A percentile compares a stretch with the other conserved stretches of the same genome.
Conservation (phyloP, 495 filamentous ascomycete genomes). For the Podospora anserina region DNA sequence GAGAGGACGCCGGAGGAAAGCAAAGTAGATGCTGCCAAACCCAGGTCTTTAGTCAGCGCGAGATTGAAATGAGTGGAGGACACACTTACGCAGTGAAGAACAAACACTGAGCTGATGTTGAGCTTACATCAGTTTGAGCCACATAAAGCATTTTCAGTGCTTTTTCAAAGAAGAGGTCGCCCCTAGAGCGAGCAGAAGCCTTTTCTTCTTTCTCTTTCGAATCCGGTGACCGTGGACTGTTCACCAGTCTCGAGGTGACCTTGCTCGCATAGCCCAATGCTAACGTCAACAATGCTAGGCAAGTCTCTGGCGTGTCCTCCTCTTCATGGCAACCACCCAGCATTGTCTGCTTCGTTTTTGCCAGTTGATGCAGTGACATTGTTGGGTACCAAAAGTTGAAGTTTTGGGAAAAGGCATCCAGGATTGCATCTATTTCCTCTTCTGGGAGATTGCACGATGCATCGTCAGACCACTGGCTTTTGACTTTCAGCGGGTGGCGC, state of each 20-base stretch:
- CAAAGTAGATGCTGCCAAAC: constrained; percentile 33
- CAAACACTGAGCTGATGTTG: constrained; percentile 34
- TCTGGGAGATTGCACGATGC: background rate
- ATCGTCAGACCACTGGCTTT: constrained; percentile 7
- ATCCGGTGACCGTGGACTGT: background rate
- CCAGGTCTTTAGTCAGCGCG: background rate
- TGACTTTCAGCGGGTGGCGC: constrained; percentile 19
- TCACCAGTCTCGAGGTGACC: constrained; percentile 18
- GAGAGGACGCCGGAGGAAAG: constrained; percentile 35
- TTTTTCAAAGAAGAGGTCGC: constrained; percentile 34
- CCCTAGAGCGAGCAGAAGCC: constrained; percentile 24
- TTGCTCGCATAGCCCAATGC: constrained; percentile 35
- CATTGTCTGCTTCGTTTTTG: constrained; percentile 18
- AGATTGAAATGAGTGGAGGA: background rate
- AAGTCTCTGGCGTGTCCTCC: constrained; percentile 19
- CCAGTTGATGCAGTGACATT: constrained; percentile 25
- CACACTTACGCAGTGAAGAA: constrained; percentile 34
- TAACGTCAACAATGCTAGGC: constrained; percentile 33
- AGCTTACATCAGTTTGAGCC: constrained; percentile 34
- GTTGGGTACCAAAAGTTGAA: constrained; percentile 43
- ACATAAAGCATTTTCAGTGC: constrained; percentile 32
- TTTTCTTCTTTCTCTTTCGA: constrained; percentile 13
- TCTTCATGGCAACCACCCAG: constrained; percentile 22
- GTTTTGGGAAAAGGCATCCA: constrained; percentile 31
- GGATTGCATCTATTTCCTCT: constrained; percentile 38